These are phyloP conservation scores for Yamadazyma epiphylla DNA, from an alignment of 1,139 yeast genomes.

Conservation along the genomic window DNA sequence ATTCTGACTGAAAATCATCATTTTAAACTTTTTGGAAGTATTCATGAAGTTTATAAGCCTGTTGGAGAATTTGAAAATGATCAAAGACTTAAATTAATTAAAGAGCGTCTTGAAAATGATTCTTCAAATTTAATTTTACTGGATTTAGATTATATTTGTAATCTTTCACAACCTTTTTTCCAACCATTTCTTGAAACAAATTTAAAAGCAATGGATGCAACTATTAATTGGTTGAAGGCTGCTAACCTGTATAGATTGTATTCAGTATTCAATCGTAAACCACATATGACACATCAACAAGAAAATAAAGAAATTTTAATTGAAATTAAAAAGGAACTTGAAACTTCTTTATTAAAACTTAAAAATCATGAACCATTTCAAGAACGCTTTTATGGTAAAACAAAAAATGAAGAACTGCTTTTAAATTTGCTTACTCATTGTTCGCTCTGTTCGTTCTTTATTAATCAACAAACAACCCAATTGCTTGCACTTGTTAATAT, in stretches of 20 bases:
- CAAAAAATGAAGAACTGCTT: conserved; percentile 22
- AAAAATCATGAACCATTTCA: conserved; percentile 15
- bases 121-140: conserved; percentile 13
- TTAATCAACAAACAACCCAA: conserved; percentile 11
- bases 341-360: conserved; percentile 7
- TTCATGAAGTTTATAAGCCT: conserved; percentile 26
- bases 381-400: conserved; percentile 10
- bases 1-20: conserved; percentile 17
- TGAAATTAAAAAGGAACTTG: conserved; percentile 9
- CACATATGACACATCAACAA: conserved; percentile 15
- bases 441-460: conserved; percentile 15
- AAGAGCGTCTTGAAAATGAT: conserved; percentile 17
- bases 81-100: conserved; percentile 18
- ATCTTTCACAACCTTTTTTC: conserved; percentile 16
- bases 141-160: conserved; percentile 26
- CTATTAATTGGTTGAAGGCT: conserved; percentile 23
- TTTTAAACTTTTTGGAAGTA: conserved; percentile 19
- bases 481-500: conserved; percentile 23
- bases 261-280: conserved; percentile 12
- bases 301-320: conserved; percentile 16
- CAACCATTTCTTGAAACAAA: conserved; percentile 16
- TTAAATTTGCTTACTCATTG: conserved; percentile 27
- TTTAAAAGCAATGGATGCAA: conserved; percentile 15
- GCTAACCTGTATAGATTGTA: conserved; percentile 29
- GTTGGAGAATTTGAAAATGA: conserved; percentile 29